Evolutionary conservation across 2,329 filamentous ascomycete genomes (phyloP), one percentile per base, ranked within the genome.

Genomic region (Boeremia lycopersici): DNA sequence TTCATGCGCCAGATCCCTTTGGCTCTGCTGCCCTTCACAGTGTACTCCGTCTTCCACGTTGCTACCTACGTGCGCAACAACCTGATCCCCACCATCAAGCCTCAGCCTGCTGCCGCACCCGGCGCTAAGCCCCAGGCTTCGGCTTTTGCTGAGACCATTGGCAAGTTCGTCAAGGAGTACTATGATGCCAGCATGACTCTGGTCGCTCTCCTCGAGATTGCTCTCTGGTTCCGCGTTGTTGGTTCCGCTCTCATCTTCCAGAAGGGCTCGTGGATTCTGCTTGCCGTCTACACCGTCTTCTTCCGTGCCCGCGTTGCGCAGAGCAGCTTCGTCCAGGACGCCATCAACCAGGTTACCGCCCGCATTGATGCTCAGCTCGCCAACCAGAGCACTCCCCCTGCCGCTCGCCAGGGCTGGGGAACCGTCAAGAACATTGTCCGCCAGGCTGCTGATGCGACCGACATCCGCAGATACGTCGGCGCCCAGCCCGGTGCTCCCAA

Each of bases 11-110:
- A 97, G 80, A 89, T 96, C 70, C 88, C 91, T 33, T 84, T 97
- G 67, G 95, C 95, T 51, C 85, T 99, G 70, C 86, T 97, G 51
- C 95, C 95, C 26, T 99, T 96, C 81, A 88, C 87, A 67, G 91
- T 99, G 77, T 99, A 98, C 85, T 98, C 93, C 55, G 79, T 98
- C 77, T 99, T 99, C 87, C 95, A 99, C 80, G 92, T 98, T 66
- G 91, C 93, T 59, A 98, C 95, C 63, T 99, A 99, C 80, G 90
- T 90, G 63, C 92, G 95, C 76, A 89, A 90, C 75, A 96, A 96
- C 81, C 79, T 99, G 63, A 89, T 99, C 68, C 95, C 95, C 57
- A 91, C 90, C 61, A 74, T 99, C 68, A 83, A 89, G 70, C 90
- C 92, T 13, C 83, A 87, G 56, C 81, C 83, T 62, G 71, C 73